Conservation (phyloP, 192 early-diverging fungal genomes). For the Phlyctochytrium planicorne region DNA sequence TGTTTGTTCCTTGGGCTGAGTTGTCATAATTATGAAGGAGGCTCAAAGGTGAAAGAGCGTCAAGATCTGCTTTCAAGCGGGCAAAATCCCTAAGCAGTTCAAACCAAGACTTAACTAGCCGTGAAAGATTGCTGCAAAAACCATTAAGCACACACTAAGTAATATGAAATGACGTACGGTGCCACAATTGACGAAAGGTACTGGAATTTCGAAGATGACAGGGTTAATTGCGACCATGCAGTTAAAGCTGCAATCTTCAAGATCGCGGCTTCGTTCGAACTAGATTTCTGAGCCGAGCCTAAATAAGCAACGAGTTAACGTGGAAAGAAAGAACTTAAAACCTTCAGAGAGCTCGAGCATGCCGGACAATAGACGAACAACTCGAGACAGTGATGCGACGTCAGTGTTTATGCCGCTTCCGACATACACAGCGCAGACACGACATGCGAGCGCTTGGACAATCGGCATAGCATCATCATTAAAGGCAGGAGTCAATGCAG, state of each 20-base stretch:
- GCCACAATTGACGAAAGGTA: constrained; percentile 63
- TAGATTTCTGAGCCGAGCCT: constrained; percentile 32
- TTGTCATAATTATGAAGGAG: neutral
- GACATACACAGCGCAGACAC: constrained; percentile 79
- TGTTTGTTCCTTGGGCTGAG: constrained; percentile 17
- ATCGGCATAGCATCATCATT: constrained; percentile 71
- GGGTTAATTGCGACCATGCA: constrained; percentile 79
- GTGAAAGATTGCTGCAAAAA: constrained; percentile 34
- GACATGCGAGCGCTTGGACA: constrained; percentile 71
- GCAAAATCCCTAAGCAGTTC: constrained; percentile 63
- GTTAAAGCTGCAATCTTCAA: constrained; percentile 71
- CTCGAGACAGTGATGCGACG: constrained; percentile 65
- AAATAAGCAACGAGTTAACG: constrained; percentile 7
- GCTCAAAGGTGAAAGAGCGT: constrained; percentile 36
- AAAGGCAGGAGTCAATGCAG: constrained; percentile 88
- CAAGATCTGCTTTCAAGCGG: constrained; percentile 62
- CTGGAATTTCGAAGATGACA: constrained; percentile 59
- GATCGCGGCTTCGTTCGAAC: constrained; percentile 77
- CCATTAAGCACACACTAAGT: neutral
- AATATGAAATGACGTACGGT: constrained; percentile 40
- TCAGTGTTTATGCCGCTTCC: constrained; percentile 87
- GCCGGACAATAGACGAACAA: constrained; percentile 68
- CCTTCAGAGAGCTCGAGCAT: constrained; percentile 71
- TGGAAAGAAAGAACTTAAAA: constrained; percentile 33
- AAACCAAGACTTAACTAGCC: constrained; percentile 64